Evolutionary conservation across 148 eudicot species (phyloP), one percentile per base, ranked within the genome.

Genomic region (Dianthus caryophyllus): DNA sequence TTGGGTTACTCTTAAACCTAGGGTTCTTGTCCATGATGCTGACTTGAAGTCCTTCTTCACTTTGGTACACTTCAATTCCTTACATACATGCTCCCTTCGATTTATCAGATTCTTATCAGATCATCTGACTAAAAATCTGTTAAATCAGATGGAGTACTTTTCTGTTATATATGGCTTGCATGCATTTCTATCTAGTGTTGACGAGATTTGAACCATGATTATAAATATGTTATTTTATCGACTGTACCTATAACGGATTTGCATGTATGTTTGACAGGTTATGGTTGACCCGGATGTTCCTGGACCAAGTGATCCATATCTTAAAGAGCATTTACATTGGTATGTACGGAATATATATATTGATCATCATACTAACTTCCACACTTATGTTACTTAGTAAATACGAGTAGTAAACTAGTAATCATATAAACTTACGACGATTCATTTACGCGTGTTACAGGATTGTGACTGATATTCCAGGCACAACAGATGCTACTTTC

Each of bases 281-380:
- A 77, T 77, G 97, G 88, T 90, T 24, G 98, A 94, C 66, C 98
- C 98, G 10, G 98, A 94, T 86, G 92, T 82, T 72, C 98, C 98
- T 50, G 97, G 98, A 54, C 98, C 98, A 16, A 94, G 98, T 82
- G 98, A 94, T 75, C 98, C 98, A 48, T 93, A 85, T 72, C 87
- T 93, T 0, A 85, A 62, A 67, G 98, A 93, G 82, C 98, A 84
- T 82, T 70, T 94, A 48, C 98, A 94, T 85, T 94, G 98, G 98
- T 94, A 87, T 39, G 6, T 44, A 13, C 55, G 84, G n/a, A n/a
- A n/a, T n/a, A n/a, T n/a, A 33, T 33, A 33, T 33, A 33, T 33
- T 7, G 7, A 33, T 33, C 38, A 33, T 2, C 38, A 33, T 2
- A 33, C 38, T 33, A 2, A 33, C 3, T 33, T 33, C 3, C 3